Conservation (phyloP, 2,329 filamentous ascomycete genomes). For the Epichloe hybrida region DNA sequence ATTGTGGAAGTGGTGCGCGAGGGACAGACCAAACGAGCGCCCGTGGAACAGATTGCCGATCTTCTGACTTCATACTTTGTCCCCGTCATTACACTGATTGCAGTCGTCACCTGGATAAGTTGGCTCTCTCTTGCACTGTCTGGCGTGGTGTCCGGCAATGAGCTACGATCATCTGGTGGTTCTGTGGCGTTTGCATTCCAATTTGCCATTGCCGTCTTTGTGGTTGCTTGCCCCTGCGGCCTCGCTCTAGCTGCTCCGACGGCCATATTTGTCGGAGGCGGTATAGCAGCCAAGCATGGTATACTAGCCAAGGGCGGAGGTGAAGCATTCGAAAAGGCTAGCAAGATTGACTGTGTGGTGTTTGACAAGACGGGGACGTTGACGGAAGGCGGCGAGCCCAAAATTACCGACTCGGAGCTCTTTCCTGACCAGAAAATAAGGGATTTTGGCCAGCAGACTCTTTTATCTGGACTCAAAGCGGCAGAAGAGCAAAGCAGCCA, state of each 20-base stretch:
- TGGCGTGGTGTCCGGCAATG: slow-evolving; percentile 41
- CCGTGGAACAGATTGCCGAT: slow-evolving; percentile 63
- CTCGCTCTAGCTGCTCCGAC: slow-evolving; percentile 76
- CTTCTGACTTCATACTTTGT: slow-evolving; percentile 64
- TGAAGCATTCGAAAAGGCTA: slow-evolving; percentile 76
- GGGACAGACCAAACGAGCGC: slow-evolving; percentile 62
- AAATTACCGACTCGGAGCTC: slow-evolving; percentile 43
- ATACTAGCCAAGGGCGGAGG: slow-evolving; percentile 76
- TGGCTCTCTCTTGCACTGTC: slow-evolving; percentile 55
- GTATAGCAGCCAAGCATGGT: slow-evolving; percentile 64
- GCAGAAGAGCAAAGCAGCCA: slow-evolving; percentile 63
- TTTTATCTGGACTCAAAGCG: slow-evolving; percentile 42
- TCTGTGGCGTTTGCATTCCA: slow-evolving; percentile 64
- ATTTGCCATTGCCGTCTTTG: slow-evolving; percentile 77
- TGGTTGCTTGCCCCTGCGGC: slow-evolving; percentile 76
- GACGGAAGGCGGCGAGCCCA: slow-evolving; percentile 58
- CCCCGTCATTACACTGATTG: slow-evolving; percentile 55
- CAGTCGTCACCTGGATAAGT: slow-evolving; percentile 55
- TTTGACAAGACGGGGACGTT: slow-evolving; percentile 86
- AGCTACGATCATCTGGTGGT: slow-evolving; percentile 44
- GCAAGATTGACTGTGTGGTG: slow-evolving; percentile 61
- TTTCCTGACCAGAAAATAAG: slow-evolving; percentile 19
- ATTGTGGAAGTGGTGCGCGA: slow-evolving; percentile 67
- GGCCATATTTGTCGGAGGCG: slow-evolving; percentile 71
- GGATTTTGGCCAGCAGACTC: slow-evolving; percentile 12